Percentiles rank a stretch among this genome's conserved stretches.
Conservation (phyloP, 768 basidiomycete species). For the Suillus occidentalis region DNA sequence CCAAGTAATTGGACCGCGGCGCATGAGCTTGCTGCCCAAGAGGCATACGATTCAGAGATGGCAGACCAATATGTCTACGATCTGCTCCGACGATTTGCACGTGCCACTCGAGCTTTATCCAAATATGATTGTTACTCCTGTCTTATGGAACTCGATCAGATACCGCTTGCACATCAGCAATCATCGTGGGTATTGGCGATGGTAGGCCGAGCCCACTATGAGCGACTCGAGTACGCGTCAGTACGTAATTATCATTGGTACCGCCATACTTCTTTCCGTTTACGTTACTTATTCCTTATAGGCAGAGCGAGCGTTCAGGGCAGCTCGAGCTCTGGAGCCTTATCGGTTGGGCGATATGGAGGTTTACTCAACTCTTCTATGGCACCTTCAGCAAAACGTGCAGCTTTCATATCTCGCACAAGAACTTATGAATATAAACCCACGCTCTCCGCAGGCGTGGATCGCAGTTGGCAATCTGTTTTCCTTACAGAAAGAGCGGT, state of each 20-base stretch:
- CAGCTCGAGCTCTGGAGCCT: slow-evolving; percentile 82
- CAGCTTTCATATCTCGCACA: slow-evolving; percentile 92
- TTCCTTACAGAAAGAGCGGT: slow-evolving; percentile 90
- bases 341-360: slow-evolving; percentile 93
- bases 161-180: slow-evolving; percentile 73
- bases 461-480: slow-evolving; percentile 96
- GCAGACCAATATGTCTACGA: slow-evolving; percentile 85
- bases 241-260: slow-evolving; percentile 49
- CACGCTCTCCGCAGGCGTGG: slow-evolving; percentile 89
- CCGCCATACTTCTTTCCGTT: slow-evolving; percentile 17
- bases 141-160: slow-evolving; percentile 70
- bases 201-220: slow-evolving; percentile 87
- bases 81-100: slow-evolving; percentile 78
- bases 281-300: slow-evolving; percentile 35
- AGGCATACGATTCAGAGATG: slow-evolving; percentile 65
- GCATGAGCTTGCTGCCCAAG: slow-evolving; percentile 72
- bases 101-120: slow-evolving; percentile 72
- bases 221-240: slow-evolving; percentile 82
- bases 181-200: slow-evolving; percentile 79
- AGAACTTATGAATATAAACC: slow-evolving; percentile 81
- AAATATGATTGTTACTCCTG: slow-evolving; percentile 76
- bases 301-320: slow-evolving; percentile 89
- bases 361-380: slow-evolving; percentile 91
- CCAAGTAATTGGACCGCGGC: slow-evolving; percentile 62
- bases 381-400: slow-evolving; percentile 87